Evolutionary conservation across 768 basidiomycete species (phyloP).

Genomic region (Sarcodon aspratus): DNA sequence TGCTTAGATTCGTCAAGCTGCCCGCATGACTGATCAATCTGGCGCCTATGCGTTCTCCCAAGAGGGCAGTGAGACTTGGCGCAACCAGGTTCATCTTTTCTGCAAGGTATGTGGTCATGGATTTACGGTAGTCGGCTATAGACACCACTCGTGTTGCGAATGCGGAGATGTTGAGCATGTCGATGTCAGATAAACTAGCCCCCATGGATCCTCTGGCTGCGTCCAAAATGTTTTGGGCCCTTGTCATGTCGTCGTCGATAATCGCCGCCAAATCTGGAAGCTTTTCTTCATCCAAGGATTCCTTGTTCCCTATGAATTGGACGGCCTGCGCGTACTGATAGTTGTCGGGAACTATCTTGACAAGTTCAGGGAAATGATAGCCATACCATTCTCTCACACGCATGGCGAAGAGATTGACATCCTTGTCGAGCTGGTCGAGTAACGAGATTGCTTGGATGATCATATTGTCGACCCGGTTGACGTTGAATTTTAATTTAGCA

Average conservation of each 20-base stretch:
- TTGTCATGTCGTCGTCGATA: conserved; percentile 72
- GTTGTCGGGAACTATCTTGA: conserved; percentile 89
- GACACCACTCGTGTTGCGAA: conserved; percentile 89
- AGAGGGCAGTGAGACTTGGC: conserved; percentile 81
- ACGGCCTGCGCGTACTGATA: conserved; percentile 83
- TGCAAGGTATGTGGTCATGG: conserved; percentile 71
- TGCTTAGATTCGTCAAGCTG: conserved; percentile 91
- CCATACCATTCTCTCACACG: conserved; percentile 98
- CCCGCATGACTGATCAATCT: conserved; percentile 93
- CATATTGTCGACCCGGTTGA: conserved; percentile 96
- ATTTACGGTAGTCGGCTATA: conserved; percentile 89
- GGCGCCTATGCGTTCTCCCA: conserved; percentile 89
- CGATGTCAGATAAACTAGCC: conserved; percentile 79
- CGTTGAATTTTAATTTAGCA: conserved; percentile 96
- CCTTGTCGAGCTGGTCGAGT: conserved; percentile 98
- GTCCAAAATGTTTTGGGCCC: conserved; percentile 90
- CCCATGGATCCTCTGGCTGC: conserved; percentile 95
- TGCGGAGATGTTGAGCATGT: conserved; percentile 90
- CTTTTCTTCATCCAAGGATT: conserved; percentile 65
- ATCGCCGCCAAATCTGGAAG: conserved; percentile 69
- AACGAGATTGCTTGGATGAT: conserved; percentile 98
- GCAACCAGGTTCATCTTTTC: conserved; percentile 99
- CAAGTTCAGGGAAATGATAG: conserved; percentile 96
- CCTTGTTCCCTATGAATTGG: conserved; percentile 86
- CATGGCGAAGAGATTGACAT: conserved; percentile 98